These are phyloP conservation scores for Tetrahymena elliotti DNA, from an alignment of 73 alveolate genomes.

Conservation along the genomic window DNA sequence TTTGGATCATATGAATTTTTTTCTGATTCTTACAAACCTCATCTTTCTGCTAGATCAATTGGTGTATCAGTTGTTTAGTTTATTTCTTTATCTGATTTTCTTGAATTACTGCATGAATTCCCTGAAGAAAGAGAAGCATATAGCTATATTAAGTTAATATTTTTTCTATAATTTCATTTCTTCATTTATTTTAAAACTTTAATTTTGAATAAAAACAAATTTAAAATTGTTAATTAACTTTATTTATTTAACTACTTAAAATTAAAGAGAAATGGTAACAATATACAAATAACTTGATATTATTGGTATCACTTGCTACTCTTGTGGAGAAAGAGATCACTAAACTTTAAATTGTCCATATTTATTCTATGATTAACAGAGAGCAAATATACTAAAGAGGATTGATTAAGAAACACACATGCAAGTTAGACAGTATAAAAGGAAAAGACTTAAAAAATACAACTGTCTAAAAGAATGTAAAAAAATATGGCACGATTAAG, in stretches of 20 bases:
- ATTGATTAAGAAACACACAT: not conserved
- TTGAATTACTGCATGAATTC: not conserved
- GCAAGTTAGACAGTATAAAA: not conserved
- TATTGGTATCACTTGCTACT: not conserved
- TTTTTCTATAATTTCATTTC: too few species aligned
- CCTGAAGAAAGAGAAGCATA: not conserved
- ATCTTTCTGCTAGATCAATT: not conserved
- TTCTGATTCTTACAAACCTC: not conserved
- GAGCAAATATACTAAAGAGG: not conserved
- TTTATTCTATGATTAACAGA: not conserved
- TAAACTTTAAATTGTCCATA: not conserved
- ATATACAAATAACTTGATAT: not conserved
- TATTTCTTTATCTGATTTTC: not conserved
- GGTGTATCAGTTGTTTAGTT: not conserved
- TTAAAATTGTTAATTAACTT: not conserved
- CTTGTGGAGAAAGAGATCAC: constrained; percentile 1
- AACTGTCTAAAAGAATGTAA: not conserved
- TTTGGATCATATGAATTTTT: not conserved
- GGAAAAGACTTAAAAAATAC: not conserved
- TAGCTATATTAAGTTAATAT: not conserved
- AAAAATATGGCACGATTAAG: not conserved
- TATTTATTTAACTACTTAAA: not conserved
- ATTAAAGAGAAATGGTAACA: not conserved
- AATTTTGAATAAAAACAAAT: not conserved
- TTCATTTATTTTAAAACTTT: too few species aligned